Base-by-base conservation (phyloP, 2,329 filamentous ascomycete genomes). In the Paracoccidioides lutzii region DNA sequence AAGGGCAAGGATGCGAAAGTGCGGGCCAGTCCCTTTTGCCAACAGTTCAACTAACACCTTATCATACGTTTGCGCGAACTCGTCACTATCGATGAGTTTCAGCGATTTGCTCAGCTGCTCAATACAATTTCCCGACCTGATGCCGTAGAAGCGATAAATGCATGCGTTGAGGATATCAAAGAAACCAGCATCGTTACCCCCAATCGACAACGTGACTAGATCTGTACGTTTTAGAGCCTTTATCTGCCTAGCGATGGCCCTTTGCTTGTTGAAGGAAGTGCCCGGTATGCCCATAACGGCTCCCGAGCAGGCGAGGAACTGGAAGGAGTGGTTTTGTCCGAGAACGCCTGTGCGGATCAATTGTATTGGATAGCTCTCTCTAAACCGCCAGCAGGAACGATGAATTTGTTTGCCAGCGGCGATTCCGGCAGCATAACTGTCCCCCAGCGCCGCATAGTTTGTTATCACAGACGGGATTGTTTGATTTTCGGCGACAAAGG, bases 141-240 rank as follows among this genome's bases (percentile, higher is more conserved):
- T 60, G 49, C 58, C 59, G 46, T 61, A 62, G 10, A 60, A 66
- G 30, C 62, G 57, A 56, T 65, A 65, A 12, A 65, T 44, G 50
- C 65, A 67, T 44, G 59, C 63, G 49, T 67, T 66, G 53, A 66
- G 60, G 14, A 66, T 55, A 33, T 58, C 56, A 33, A 63, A 63
- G 59, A 67, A 67, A 37, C 61, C 57, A 40, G 62, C 60, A 54
- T 66, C 63, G 55, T 66, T 66, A 3, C 65, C 65, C 28, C 64
- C 63, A 32, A 64, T 60, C 12, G 64, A 64, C 12, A 66, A 50
- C 7, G 60, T 65, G 4, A 62, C 59, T 30, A 66, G 43, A 35
- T 63, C 63, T 30, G 57, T 49, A 4, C 49, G 48, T 48, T 55
- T 49, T 7, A 59, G 45, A 8, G 44, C 45, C 8, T 50, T 37